Evolutionary conservation across 1,284 basidiomycete genomes (phyloP).

Genomic region (Singerocomus inundabilis): DNA sequence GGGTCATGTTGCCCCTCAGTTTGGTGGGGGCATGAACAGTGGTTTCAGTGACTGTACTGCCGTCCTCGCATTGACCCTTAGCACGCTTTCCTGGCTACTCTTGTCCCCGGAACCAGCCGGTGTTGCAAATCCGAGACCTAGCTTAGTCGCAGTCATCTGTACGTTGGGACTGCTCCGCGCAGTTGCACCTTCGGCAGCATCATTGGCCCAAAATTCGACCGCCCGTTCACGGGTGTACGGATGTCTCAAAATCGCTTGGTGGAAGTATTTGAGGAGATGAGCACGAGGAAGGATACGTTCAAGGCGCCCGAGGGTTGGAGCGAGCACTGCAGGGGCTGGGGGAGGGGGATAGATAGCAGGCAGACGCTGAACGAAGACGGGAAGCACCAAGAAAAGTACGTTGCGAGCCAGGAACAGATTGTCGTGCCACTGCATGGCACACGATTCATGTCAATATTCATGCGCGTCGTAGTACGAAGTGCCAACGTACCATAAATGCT

Average conservation of each 20-base stretch:
- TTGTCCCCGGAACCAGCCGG: conserved; percentile 18
- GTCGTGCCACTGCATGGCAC: conserved; percentile 62
- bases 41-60: conserved; percentile 39
- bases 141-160: conserved; percentile 46
- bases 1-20: conserved; percentile 5
- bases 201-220: conserved; percentile 53
- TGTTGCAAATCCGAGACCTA: conserved; percentile 46
- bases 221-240: conserved; percentile 48
- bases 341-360: conserved; percentile 31
- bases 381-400: conserved; percentile 56
- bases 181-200: conserved; percentile 50
- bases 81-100: conserved; percentile 29
- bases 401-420: conserved; percentile 51
- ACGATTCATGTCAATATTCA: conserved; percentile 3
- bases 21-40: conserved; percentile 25
- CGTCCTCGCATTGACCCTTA: conserved; percentile 40
- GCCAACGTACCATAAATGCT: conserved; percentile 55
- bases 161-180: conserved; percentile 49
- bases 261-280: conserved; percentile 53
- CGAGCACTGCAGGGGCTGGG: conserved; percentile 18
- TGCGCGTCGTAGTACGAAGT: neutral
- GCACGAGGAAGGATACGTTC: conserved; percentile 43
- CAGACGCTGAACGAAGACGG: conserved; percentile 47
- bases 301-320: conserved; percentile 35
- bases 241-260: conserved; percentile 53